phyloP scores from a whole-genome alignment of 2,329 filamentous ascomycete genomes.

The Epichloe baconii region DNA sequence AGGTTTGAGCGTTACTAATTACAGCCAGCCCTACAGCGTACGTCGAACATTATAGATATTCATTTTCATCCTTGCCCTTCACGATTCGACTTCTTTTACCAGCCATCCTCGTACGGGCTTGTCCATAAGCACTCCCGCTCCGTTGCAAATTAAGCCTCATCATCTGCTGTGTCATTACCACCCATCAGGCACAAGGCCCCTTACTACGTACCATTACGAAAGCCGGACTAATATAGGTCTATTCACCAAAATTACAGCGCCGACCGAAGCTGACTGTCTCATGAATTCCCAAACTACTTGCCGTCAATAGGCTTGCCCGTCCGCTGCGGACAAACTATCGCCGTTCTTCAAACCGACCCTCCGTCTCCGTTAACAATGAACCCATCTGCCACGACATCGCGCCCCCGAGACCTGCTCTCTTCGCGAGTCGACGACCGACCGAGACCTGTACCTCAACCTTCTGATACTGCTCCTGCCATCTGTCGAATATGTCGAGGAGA shows the following conservation, averaged over 20 bases:
- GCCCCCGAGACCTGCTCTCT: slow-evolving; percentile 3
- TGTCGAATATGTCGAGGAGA: slow-evolving; percentile 96
- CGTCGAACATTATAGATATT: neutral
- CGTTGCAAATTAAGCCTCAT: neutral
- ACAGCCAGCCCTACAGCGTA: neutral
- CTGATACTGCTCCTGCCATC: slow-evolving; percentile 48
- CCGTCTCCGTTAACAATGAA: slow-evolving; percentile 3
- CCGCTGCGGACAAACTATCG: slow-evolving; percentile 7
- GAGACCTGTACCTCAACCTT: slow-evolving; percentile 9
- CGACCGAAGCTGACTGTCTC: neutral
- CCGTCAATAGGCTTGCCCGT: slow-evolving; percentile 2
- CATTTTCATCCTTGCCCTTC: neutral
- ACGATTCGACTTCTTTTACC: neutral
- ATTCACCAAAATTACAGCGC: neutral
- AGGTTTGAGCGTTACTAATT: neutral
- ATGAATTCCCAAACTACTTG: slow-evolving; percentile 4
- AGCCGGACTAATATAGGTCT: neutral
- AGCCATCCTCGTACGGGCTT: neutral
- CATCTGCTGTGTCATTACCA: neutral
- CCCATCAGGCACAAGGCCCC: neutral
- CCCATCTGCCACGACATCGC: neutral
- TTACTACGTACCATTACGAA: neutral
- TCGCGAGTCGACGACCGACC: slow-evolving; percentile 14
- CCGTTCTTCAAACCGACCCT: slow-evolving; percentile 1
- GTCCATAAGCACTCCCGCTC: neutral